Evolutionary conservation across 1,284 basidiomycete genomes (phyloP).

Genomic region (Ceratobasidium sp.): DNA sequence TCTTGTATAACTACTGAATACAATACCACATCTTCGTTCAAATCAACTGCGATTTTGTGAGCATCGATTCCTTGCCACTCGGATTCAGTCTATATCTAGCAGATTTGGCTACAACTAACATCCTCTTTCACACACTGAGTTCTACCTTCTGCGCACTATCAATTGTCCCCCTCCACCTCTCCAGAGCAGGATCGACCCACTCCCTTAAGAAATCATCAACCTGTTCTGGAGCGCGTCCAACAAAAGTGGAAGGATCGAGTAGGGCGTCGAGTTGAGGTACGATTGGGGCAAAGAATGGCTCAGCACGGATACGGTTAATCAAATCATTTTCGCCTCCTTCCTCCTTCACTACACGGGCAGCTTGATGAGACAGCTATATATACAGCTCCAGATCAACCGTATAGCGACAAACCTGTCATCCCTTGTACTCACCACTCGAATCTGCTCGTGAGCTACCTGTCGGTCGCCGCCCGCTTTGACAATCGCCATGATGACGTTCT

Average conservation of each 20-base stretch:
- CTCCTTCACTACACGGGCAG: constrained; percentile 93
- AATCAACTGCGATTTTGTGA: neutral
- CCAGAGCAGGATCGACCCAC: constrained; percentile 89
- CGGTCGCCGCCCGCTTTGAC: constrained; percentile 94
- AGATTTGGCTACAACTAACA: neutral
- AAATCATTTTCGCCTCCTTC: constrained; percentile 96
- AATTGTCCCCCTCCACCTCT: constrained; percentile 66
- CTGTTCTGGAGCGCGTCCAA: constrained; percentile 91
- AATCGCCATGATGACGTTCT: constrained; percentile 99
- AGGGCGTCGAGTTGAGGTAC: constrained; percentile 65
- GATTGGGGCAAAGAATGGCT: constrained; percentile 69
- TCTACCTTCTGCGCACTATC: constrained; percentile 57
- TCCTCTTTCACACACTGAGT: constrained; percentile 44
- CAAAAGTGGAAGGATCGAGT: constrained; percentile 84
- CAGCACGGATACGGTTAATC: constrained; percentile 81
- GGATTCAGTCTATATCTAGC: too few relatives aligned
- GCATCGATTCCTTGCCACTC: too few relatives aligned
- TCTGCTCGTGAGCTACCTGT: constrained; percentile 96
- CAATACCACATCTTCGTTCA: neutral
- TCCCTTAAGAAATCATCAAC: constrained; percentile 88
- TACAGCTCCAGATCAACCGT: neutral
- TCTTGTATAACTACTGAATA: constrained; percentile 1
- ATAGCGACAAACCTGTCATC: neutral
- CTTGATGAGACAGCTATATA: constrained; percentile 86
- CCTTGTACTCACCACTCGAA: constrained; percentile 65